A percentile compares a stretch with the other conserved stretches of the same genome.
Conservation (phyloP, 2,329 filamentous ascomycete species). For the Colletotrichum tabaci region DNA sequence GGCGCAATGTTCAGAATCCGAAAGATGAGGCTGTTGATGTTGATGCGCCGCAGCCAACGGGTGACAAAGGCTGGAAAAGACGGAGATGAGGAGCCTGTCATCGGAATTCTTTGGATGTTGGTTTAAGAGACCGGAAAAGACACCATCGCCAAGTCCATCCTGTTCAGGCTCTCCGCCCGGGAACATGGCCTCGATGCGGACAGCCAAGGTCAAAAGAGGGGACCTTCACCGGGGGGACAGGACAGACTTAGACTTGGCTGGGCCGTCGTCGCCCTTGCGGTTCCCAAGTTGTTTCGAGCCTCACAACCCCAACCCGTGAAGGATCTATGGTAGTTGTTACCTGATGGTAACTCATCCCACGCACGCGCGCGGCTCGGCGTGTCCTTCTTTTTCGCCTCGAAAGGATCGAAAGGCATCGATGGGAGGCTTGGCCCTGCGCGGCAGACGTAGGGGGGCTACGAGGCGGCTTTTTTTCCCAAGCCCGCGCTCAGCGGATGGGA, state of each 20-base stretch:
- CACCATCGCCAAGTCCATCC: background rate
- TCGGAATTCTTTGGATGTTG: no score
- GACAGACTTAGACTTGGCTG: slow-evolving; percentile 9
- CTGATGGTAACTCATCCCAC: background rate
- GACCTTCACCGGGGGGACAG: background rate
- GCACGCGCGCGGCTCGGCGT: background rate
- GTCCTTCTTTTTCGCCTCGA: background rate
- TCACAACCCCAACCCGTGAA: background rate
- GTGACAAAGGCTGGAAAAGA: no score
- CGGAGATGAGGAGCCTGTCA: no score
- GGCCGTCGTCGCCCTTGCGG: background rate
- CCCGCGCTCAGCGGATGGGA: background rate
- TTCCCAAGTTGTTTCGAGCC: background rate
- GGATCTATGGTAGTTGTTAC: background rate
- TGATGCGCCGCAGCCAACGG: no score
- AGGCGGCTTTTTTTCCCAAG: no score
- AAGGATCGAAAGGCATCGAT: no score
- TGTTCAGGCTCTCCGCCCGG: background rate
- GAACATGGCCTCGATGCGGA: background rate
- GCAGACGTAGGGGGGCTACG: background rate
- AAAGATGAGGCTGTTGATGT: no score
- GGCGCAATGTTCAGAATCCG: no score
- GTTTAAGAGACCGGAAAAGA: no score
- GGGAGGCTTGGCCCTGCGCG: background rate
- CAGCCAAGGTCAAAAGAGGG: background rate